Evolutionary conservation across 169 alveolate genomes (phyloP), one percentile per base, ranked within the genome.

Genomic region (Plasmodium vivax): DNA sequence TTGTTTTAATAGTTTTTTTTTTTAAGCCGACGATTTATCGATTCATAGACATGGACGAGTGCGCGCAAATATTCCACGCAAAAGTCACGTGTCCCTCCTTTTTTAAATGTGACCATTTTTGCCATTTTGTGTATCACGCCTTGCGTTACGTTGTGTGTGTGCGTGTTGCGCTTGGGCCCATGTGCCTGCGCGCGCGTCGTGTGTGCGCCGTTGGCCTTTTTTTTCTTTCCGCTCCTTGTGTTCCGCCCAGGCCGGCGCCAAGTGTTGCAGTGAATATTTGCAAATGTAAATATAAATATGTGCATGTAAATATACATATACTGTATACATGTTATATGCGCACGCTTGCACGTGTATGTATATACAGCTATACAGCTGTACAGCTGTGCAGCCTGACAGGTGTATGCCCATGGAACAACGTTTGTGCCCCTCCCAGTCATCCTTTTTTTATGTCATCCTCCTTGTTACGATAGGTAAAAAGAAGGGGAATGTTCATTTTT

Each of bases 1-100:
- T 84, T 84, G 92, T 84, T 84, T 56, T 62, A 41, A 19, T 84
- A 38, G 16, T 19, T 54, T 84, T 84, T 2, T n/a, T 54, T 84
- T 84, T 68, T 71, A 84, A 51, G 43, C 73, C 36, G 2, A 38
- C 6, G 19, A 36, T 68, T 84, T 84, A 51, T 56, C 19, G 6
- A 58, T 58, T 84, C n/a, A 41, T 83, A 83, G 45, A n/a, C 14
- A 62, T 36, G n/a, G 54, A 62, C 71, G 30, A 56, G 75, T 41
- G 62, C 34, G 34, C 75, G 14, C 14, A 62, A 62, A 62, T n/a
- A n/a, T 62, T 8, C 8, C 14, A 62, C 34, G 6, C 34, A 62
- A 62, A 62, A 62, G 3, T 62, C 38, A 62, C n/a, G 36, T 62
- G 75, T 62, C 12, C 19, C 14, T 62, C 34, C 75, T 62, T 62